Evolutionary conservation across 306 rosid genomes (phyloP), one percentile per base, ranked within the genome.

Genomic region (Oxytropis ochrocephala): DNA sequence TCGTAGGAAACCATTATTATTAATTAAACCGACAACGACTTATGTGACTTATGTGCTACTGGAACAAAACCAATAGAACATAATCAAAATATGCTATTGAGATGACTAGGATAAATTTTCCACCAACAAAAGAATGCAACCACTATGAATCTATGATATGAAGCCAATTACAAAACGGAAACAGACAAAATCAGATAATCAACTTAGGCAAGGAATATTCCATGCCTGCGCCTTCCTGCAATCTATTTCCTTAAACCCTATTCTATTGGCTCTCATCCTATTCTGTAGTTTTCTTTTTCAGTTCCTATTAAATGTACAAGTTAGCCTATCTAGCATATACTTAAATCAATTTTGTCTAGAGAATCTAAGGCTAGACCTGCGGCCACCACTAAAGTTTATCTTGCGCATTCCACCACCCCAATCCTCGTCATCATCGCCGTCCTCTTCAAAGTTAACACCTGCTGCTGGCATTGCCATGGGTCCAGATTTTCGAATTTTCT

Each of bases 281-380:
- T 67, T 35, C 46, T 66, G 77, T 82, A 80, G n/a, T 14, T 50
- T 36, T 50, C 75, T n/a, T n/a, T 41, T 77, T 78, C 3, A 39
- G 49, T 77, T 74, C 78, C 96, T 91, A 87, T 75, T 76, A 72
- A 79, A 88, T 94, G 87, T 91, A 94, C 97, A 94, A 66, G 96
- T 94, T 89, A 89, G 92, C 87, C 95, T 89, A 91, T 83, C 87
- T 85, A 84, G 78, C 76, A 76, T 69, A 72, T 86, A 85, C 84
- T 78, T 81, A 86, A 88, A 81, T 53, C 77, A 84, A 67, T 89
- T 83, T 52, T 78, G 89, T 83, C 96, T 85, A 79, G 80, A 77
- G 82, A 78, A 85, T 75, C 90, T 82, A 67, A 67, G 84, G 85
- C 64, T 65, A 77, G 83, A 63, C 83, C 75, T 89, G 80, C 95